Evolutionary conservation across 1,284 basidiomycete genomes (phyloP).

Genomic region (Trametes pubescens): DNA sequence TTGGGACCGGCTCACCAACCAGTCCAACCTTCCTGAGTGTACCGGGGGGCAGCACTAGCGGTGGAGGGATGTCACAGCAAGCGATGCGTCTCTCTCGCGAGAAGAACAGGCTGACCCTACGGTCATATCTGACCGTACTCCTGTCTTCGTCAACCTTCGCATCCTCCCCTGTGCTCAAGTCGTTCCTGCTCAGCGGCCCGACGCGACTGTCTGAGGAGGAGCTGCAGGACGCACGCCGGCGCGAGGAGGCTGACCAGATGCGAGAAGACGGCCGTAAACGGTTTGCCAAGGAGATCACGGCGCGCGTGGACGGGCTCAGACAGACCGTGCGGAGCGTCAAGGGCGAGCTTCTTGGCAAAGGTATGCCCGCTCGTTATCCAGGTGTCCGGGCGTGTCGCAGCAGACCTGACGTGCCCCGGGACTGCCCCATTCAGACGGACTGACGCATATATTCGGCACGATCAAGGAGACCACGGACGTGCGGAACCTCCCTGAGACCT

Average conservation of each 20-base stretch:
- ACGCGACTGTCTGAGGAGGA: conserved; percentile 80
- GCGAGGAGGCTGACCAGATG: conserved; percentile 91
- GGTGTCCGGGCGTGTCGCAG: conserved; percentile 1
- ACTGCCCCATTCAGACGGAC: conserved; percentile 66
- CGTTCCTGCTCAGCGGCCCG: conserved; percentile 86
- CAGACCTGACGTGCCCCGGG: background rate
- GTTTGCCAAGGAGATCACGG: conserved; percentile 90
- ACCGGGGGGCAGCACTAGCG: conserved; percentile 7
- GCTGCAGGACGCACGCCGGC: conserved; percentile 76
- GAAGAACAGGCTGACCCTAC: conserved; percentile 94
- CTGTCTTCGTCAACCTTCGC: conserved; percentile 80
- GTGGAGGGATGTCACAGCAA: conserved; percentile 25
- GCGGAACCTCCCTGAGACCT: conserved; percentile 84
- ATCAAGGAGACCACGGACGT: conserved; percentile 87
- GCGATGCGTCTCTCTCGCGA: conserved; percentile 78
- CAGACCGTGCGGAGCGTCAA: conserved; percentile 89
- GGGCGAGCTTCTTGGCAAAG: conserved; percentile 88
- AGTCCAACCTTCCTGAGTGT: conserved; percentile 30
- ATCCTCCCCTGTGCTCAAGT: conserved; percentile 85
- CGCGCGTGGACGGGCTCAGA: conserved; percentile 87
- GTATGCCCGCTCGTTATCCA: conserved; percentile 45
- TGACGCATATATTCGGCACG: conserved; percentile 87
- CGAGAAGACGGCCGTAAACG: conserved; percentile 88
- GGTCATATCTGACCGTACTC: conserved; percentile 89
- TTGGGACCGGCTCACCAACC: conserved; percentile 31